phyloP scores from a whole-genome alignment of 1,139 yeast genomes.

The Magnusiomyces fungicola region DNA sequence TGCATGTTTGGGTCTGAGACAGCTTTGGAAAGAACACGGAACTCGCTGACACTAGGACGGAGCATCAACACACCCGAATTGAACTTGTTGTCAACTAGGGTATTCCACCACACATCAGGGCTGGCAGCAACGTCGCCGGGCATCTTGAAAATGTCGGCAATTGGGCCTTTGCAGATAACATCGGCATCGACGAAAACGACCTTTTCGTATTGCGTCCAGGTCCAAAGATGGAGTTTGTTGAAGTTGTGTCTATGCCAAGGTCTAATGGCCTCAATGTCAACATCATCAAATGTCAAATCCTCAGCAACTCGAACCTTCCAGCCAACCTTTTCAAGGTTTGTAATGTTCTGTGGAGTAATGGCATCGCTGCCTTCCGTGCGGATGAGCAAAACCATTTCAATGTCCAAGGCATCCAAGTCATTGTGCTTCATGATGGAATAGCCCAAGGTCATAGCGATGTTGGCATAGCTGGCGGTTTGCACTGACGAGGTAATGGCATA shows the following conservation, averaged over 20 bases:
- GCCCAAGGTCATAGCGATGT: conserved; percentile 21
- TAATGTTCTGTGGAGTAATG: conserved; percentile 21
- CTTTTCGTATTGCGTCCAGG: conserved; percentile 24
- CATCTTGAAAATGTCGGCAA: conserved; percentile 20
- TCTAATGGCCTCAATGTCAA: conserved; percentile 19
- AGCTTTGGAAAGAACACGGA: conserved; percentile 18
- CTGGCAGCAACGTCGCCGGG: conserved; percentile 24
- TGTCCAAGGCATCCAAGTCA: conserved; percentile 21
- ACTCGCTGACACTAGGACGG: conserved; percentile 23
- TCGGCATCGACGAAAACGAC: conserved; percentile 25
- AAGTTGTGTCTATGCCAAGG: conserved; percentile 23
- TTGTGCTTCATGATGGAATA: conserved; percentile 22
- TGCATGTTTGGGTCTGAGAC: conserved; percentile 24
- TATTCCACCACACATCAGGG: conserved; percentile 24
- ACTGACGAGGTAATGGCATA: conserved; percentile 22
- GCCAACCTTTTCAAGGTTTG: conserved; percentile 20
- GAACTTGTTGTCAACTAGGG: conserved; percentile 19
- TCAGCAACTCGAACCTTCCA: conserved; percentile 21
- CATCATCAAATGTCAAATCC: conserved; percentile 22
- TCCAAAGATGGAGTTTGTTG: conserved; percentile 24
- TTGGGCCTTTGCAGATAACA: conserved; percentile 22
- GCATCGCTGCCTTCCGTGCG: conserved; percentile 23
- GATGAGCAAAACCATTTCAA: conserved; percentile 21
- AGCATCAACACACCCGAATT: conserved; percentile 23
- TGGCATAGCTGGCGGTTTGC: conserved; percentile 21